Base-by-base conservation (phyloP, 345 rosid species). In the Fremontodendron californicum region DNA sequence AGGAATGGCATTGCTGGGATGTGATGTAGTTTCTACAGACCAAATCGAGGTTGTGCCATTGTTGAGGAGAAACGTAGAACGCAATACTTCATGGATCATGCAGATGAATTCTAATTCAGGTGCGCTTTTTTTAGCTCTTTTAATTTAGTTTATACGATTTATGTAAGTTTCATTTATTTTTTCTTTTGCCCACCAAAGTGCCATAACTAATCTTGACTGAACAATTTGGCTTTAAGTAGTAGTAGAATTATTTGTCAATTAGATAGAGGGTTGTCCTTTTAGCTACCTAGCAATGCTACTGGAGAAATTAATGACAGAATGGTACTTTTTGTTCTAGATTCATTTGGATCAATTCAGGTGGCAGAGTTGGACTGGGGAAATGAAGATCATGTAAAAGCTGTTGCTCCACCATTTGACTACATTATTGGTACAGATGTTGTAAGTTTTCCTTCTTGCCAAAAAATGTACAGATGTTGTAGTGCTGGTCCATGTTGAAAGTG, bases 1-100 rank as follows among this genome's bases (percentile, higher is more conserved):
- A 94, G 98, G 95, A 75, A 85, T 94, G 98, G 98, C 98, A 42
- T 83, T 94, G 86, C 84, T 94, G 61, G 98, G 98, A 58, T 91
- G 98, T 81, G 84, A 89, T 77, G 97, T 94, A 42, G 81, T 93
- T 78, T 73, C 98, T 65, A 94, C 97, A 35, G 98, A 94, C 79
- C 98, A 94, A 72, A 79, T 75, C 5, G 94, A 91, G 82, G 97
- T 94, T 73, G 81, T 94, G 82, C 94, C 94, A 40, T 76, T 93
- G 83, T 81, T 94, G 66, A 87, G 72, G 77, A 92, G 98, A 85
- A 94, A 94, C 64, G 89, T 89, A 37, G 95, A 93, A 67, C 91
- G 95, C 78, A 94, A 93, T 79, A 84, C 89, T 37, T 89, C 95
- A 39, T 85, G 87, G 78, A 87, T 94, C 84, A 73, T 82, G 82